Evolutionary conservation across 441 rosid genomes (phyloP).

Genomic region (Gossypium lobatum): DNA sequence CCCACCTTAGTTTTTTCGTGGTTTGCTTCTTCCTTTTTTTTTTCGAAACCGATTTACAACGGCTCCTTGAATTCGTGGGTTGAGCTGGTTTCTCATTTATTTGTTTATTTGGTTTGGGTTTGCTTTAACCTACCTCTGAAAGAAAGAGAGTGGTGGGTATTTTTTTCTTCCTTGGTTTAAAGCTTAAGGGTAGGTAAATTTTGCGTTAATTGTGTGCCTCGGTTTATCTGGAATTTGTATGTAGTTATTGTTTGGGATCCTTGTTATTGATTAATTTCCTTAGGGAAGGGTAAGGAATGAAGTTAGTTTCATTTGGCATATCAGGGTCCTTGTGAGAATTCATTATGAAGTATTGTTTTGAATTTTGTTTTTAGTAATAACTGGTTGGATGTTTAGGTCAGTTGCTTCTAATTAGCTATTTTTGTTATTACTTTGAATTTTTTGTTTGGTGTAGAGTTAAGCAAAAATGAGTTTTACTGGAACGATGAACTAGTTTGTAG

Average conservation of each 20-base stretch:
- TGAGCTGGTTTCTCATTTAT: not conserved
- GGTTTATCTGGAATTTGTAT: not conserved
- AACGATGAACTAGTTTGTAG: not conserved
- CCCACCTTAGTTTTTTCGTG: not conserved
- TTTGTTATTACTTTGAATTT: not conserved
- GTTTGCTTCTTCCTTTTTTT: not conserved
- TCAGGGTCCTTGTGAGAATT: not conserved
- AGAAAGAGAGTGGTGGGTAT: not conserved
- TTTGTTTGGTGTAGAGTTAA: not conserved
- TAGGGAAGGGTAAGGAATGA: not conserved
- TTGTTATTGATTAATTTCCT: not conserved
- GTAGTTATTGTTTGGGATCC: not conserved
- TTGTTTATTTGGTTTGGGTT: not conserved
- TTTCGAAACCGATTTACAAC: not conserved
- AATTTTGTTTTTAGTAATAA: not conserved
- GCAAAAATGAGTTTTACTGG: not conserved
- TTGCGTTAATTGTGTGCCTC: not conserved
- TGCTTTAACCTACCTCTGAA: not conserved
- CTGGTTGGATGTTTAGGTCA: not conserved
- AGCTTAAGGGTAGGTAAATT: not conserved
- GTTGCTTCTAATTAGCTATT: not conserved
- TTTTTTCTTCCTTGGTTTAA: not conserved
- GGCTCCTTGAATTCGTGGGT: not conserved
- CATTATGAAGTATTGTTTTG: not conserved
- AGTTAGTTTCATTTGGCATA: not conserved